Evolutionary conservation across 2,329 filamentous ascomycete species (phyloP), one percentile per base, ranked within the genome.

Genomic region (Aspergillus japonicus): DNA sequence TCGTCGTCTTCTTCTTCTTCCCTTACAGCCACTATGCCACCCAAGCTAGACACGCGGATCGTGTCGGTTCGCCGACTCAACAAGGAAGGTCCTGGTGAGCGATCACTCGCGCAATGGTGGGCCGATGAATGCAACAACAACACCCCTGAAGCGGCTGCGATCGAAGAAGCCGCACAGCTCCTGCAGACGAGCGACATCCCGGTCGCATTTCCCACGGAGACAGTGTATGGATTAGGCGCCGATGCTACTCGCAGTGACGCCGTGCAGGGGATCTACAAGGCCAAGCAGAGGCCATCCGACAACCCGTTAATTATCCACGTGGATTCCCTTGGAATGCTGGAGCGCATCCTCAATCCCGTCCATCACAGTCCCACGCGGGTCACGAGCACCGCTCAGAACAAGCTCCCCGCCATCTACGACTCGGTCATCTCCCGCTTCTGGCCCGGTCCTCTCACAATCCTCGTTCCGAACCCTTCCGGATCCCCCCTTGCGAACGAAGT

Each of bases 271-370:
- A 99, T 99, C 66, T 99, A 95, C 75, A 83, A 86, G 23, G 92
- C 91, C 55, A 99, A 99, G 78, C 90, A 92, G 58, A 81, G 95
- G 57, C 95, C 95, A 3, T 90, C 89, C 6, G 95, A 99, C 73
- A 99, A 99, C 74, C 95, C 95, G 19, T 85, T 99, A 60, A 99
- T 99, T 67, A 88, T 97, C 24, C 95, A 99, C 75, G 83, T 98
- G 56, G 88, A 89, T 68, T 95, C 95, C 57, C 77, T 97, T 11
- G 77, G 83, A 23, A 95, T 96, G 84, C 79, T 96, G 58, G 82
- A 89, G 57, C 76, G 77, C 4, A 75, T 96, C 10, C 78, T 96
- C 29, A 71, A 75, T 59, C 74, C 79, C 2, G 44, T 51, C 16
- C 54, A 66, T n/a, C 69, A 68, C 19, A 70, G 64, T 11, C 62